Base-by-base conservation (phyloP, 139 green algal genomes). In the Chlamydomonas incerta region DNA sequence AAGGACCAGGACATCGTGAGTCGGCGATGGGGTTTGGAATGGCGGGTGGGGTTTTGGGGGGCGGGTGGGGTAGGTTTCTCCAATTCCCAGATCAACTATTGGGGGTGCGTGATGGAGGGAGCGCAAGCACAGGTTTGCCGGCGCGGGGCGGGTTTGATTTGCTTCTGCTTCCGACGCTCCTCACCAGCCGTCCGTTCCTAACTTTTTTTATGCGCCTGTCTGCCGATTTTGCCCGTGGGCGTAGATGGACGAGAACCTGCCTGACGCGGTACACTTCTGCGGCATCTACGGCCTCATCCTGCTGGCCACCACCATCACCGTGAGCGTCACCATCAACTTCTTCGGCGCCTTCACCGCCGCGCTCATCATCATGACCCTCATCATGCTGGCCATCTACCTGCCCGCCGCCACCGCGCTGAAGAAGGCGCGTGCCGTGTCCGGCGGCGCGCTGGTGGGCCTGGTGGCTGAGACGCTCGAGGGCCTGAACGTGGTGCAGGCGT, bases 231-330 rank as follows among this genome's bases (percentile, higher is more conserved):
- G 41, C 41, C 41, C 41, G 8, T 50, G 8, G 6, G 41, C 6
- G 8, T 50, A 50, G 41, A 75, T 94, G 86, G 92, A 95, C 74
- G 92, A 94, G 88, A 90, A 79, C 31, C 89, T 95, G 68, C 85
- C 88, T 37, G 92, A 95, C 74, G 83, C 81, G 29, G 57, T 94
- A 17, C 90, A 95, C 80, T 91, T 84, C 81, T 85, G 88, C 76
- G 90, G 89, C 76, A 94, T 95, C 83, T 95, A 95, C 70, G 89
- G 85, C 75, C 74, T 94, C 57, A 95, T 94, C 80, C 89, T 94
- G 73, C 55, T 91, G 11, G 87, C 92, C 81, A 95, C 92, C 80
- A 82, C 90, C 75, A 90, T 95, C 88, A 94, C 91, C 47, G 60
- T 67, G 60, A 60, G 55, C 21, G 81, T 92, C 60, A 91, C 88